These are phyloP conservation scores for Cryphonectria nitschkei DNA, from an alignment of 2,329 filamentous ascomycete genomes.

Conservation along the genomic window DNA sequence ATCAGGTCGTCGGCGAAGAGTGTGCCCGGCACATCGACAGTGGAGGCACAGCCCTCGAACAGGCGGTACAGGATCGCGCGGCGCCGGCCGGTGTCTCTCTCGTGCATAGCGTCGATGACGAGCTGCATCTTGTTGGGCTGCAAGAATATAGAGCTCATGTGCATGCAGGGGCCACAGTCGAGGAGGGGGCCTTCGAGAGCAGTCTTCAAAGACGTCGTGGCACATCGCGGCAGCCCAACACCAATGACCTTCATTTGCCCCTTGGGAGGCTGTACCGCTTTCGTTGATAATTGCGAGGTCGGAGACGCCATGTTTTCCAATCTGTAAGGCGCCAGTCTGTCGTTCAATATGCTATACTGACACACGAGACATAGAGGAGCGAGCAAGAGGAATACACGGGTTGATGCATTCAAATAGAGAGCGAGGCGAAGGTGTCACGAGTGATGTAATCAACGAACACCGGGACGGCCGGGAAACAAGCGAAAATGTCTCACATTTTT, in stretches of 20 bases:
- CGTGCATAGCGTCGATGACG: constrained; percentile 34
- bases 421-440: neutral
- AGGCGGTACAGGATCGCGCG: constrained; percentile 37
- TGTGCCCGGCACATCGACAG: constrained; percentile 37
- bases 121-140: constrained; percentile 33
- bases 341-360: neutral
- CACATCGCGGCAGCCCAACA: constrained; percentile 40
- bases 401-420: neutral
- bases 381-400: neutral
- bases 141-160: constrained; percentile 32
- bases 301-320: neutral
- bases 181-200: constrained; percentile 37
- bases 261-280: neutral
- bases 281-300: neutral
- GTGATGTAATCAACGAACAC: neutral
- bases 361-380: neutral
- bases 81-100: constrained; percentile 33
- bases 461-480: neutral
- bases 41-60: constrained; percentile 36
- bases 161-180: constrained; percentile 38
- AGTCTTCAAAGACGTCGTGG: constrained; percentile 41
- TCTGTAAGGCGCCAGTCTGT: neutral
- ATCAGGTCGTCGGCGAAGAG: constrained; percentile 42
- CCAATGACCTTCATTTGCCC: constrained; percentile 32
- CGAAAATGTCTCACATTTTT: neutral